Conservation (phyloP, 2,329 filamentous ascomycete species). For the Fusarium sp. region DNA sequence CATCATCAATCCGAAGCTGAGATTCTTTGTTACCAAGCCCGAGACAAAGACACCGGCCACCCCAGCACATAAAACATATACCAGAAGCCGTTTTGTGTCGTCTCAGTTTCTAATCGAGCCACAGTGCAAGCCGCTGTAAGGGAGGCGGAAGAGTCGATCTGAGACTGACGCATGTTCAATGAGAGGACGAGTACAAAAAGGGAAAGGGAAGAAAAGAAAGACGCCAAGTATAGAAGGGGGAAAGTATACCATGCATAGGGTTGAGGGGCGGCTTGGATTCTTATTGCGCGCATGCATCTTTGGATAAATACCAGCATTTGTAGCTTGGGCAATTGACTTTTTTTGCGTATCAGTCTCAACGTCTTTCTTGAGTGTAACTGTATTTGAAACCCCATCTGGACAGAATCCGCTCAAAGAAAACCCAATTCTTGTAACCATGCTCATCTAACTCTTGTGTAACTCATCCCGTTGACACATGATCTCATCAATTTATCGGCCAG, state of each 20-base stretch:
- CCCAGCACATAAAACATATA: conserved; percentile 1
- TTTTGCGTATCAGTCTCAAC: conserved; percentile 31
- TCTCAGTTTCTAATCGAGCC: conserved; percentile 36
- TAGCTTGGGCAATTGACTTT: conserved; percentile 50
- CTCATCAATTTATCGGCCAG: conserved; percentile 69
- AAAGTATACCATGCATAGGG: conserved; percentile 49
- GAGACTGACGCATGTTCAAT: conserved; percentile 3
- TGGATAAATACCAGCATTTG: conserved; percentile 51
- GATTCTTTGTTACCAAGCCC: background rate
- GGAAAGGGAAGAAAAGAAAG: conserved; percentile 14
- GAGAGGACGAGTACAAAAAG: conserved; percentile 9
- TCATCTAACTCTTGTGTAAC: conserved; percentile 19
- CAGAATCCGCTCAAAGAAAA: background rate
- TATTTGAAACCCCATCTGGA: conserved; percentile 6
- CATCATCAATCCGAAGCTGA: conserved; percentile 1
- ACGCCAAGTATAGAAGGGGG: conserved; percentile 39
- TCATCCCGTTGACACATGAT: conserved; percentile 8
- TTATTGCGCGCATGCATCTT: conserved; percentile 50
- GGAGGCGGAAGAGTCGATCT: conserved; percentile 39
- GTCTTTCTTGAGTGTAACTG: background rate
- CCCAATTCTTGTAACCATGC: conserved; percentile 2
- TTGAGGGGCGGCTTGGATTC: conserved; percentile 41
- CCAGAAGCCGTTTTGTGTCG: conserved; percentile 6
- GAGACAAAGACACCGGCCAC: conserved; percentile 4
- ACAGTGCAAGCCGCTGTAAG: conserved; percentile 34